A percentile compares a stretch with the other conserved stretches of the same genome.
Evolutionary conservation across 2,329 filamentous ascomycete species (phyloP).

Genomic region (Cadophora gregata): DNA sequence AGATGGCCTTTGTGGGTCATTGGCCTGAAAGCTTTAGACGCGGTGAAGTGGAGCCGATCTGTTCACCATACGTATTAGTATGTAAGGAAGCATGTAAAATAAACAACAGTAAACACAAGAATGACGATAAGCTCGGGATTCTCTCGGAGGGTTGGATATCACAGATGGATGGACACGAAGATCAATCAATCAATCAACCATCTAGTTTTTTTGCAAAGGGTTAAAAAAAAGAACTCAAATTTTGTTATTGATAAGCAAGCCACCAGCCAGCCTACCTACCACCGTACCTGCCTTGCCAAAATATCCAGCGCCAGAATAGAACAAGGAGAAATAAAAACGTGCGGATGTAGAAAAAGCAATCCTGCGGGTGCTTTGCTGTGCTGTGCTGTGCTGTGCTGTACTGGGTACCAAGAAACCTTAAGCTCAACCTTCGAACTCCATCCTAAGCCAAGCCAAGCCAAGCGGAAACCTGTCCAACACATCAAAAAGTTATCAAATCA

Average conservation of each 20-base stretch:
- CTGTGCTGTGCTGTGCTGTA: no score
- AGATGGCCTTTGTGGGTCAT: no score
- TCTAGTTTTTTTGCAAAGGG: background rate
- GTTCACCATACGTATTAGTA: no score
- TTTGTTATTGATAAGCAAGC: conserved; percentile 1
- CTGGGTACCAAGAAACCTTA: background rate
- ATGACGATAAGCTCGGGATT: no score
- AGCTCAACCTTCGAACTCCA: conserved; percentile 11
- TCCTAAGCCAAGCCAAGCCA: conserved; percentile 22
- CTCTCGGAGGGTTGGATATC: no score
- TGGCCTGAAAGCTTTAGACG: no score
- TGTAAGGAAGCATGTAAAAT: no score
- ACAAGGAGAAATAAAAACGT: background rate
- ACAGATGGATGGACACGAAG: no score
- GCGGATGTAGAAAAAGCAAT: conserved; percentile 5
- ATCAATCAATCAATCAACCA: no score
- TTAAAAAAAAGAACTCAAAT: background rate
- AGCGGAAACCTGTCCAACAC: conserved; percentile 11
- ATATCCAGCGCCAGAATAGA: background rate
- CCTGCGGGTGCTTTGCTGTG: no score
- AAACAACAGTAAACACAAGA: no score
- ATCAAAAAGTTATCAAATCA: conserved; percentile 20
- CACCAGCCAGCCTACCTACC: background rate
- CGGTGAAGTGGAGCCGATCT: no score
- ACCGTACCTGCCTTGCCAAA: background rate